phyloP scores from a whole-genome alignment of 805 yeast genomes.

The Wickerhamomyces rabaulensis region DNA sequence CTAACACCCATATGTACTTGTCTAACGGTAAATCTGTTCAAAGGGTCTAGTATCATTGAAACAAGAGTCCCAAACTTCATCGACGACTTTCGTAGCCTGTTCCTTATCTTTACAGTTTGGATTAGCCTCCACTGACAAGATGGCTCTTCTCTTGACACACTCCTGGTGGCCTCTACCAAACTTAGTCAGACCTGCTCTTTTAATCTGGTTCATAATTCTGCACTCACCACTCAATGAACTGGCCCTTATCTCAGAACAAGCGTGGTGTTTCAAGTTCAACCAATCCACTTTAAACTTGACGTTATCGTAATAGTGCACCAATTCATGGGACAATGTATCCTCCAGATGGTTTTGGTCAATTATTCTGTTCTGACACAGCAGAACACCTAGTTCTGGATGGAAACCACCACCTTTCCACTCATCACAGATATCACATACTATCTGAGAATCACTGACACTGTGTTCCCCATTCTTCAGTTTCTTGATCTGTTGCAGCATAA shows the following conservation, averaged over 20 bases:
- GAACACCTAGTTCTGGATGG: slow-evolving; percentile 82
- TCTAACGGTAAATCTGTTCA: slow-evolving; percentile 69
- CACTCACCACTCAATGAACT: slow-evolving; percentile 93
- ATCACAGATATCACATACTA: slow-evolving; percentile 79
- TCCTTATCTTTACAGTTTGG: slow-evolving; percentile 71
- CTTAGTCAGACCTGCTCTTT: slow-evolving; percentile 42
- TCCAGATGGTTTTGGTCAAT: slow-evolving; percentile 73
- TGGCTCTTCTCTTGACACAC: slow-evolving; percentile 87
- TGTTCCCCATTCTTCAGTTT: slow-evolving; percentile 41
- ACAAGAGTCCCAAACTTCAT: slow-evolving; percentile 88
- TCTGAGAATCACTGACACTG: slow-evolving; percentile 42
- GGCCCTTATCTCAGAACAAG: slow-evolving; percentile 95
- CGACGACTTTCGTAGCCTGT: slow-evolving; percentile 75
- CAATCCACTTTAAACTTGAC: slow-evolving; percentile 85
- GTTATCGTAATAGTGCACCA: slow-evolving; percentile 91
- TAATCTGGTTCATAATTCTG: slow-evolving; percentile 74
- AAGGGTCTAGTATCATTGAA: slow-evolving; percentile 94
- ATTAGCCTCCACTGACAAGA: slow-evolving; percentile 76
- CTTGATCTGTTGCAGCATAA: slow-evolving; percentile 79
- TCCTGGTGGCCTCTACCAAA: slow-evolving; percentile 82
- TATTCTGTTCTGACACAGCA: slow-evolving; percentile 77
- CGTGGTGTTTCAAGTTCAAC: slow-evolving; percentile 83
- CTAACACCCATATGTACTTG: not conserved
- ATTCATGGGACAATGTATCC: slow-evolving; percentile 88
- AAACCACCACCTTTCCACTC: slow-evolving; percentile 88